Percentiles rank a stretch among this genome's conserved stretches.
phyloP scores from a whole-genome alignment of 1,284 basidiomycete genomes.

The Ustilago bromivora region DNA sequence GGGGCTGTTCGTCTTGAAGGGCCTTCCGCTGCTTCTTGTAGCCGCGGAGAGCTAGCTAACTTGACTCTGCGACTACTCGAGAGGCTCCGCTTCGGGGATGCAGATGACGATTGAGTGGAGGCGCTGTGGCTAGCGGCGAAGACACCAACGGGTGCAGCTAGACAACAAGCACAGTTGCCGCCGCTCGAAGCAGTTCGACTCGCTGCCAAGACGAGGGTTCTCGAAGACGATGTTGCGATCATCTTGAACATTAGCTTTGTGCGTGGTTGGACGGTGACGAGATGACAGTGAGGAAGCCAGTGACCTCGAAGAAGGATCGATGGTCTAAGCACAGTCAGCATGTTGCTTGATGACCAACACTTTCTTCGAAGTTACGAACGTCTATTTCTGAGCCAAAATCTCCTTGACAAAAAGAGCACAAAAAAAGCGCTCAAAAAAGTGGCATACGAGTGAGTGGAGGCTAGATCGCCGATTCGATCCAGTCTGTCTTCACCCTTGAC shows the following conservation, averaged over 20 bases:
- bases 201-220: not conserved
- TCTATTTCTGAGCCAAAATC: conserved; percentile 1
- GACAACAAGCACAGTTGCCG: not conserved
- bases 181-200: conserved; percentile 4
- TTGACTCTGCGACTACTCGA: not conserved
- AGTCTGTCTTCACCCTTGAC: not conserved
- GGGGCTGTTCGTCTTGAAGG: conserved; percentile 21
- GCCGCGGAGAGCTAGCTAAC: not conserved
- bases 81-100: not conserved
- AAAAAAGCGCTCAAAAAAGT: not conserved
- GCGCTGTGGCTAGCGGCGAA: not conserved
- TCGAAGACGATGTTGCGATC: conserved; percentile 12
- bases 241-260: conserved; percentile 4
- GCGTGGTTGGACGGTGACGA: not conserved
- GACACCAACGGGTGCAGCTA: not conserved
- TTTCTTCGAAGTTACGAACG: not conserved
- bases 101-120: not conserved
- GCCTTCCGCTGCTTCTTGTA: not conserved
- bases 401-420: not conserved
- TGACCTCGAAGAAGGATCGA: not conserved
- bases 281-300: not conserved
- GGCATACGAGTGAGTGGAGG: not conserved
- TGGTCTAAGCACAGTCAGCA: conserved; percentile 17
- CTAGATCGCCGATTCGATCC: not conserved
- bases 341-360: conserved; percentile 22